Base-by-base conservation (phyloP, 352 stramenopile genomes). In the Thalassiosira mediterranea region DNA sequence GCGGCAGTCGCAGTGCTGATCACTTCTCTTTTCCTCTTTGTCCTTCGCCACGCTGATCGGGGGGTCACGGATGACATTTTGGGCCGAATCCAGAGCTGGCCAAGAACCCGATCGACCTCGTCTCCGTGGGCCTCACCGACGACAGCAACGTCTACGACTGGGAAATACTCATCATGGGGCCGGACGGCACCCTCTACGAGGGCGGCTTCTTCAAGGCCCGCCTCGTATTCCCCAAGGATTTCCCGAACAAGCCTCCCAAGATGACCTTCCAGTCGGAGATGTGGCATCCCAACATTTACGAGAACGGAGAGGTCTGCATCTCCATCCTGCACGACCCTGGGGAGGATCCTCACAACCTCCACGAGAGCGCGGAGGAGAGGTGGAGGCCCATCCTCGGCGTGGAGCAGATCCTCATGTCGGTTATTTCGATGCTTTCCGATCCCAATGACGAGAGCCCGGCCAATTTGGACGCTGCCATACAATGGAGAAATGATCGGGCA, bases 281-380 rank as follows among this genome's bases (percentile, higher is more conserved):
- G 95, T 99, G 96, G 96, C 97, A 99, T 82, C 97, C 97, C 4
- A 99, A 99, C 76, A 97, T 99, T 28, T 99, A 99, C 87, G 77
- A 94, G 51, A 97, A 98, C 76, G 97, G 97, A 10, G 94, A 96
- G 25, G 97, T 99, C 70, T 99, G 97, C 83, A 99, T 99, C 71
- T 99, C 97, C 31, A 99, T 99, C 85, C 88, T 99, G 72, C 97
- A 99, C 84, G 95, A 96, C 44, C 97, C 97, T 60, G 97, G 97
- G 79, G 96, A 98, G 69, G 97, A 99, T 85, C 92, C 95, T 26
- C 89, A 98, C 73, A 99, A 99, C 86, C 82, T 94, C 64, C 96
- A 98, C 65, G 97, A 99, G 84, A 98, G 92, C 15, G 96, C 97
- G 1, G 96, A 98, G 78, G 97, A 99, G 88, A 93, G 97, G 83